Conservation (phyloP, 208 protist species). For the Lotmaria passim region DNA sequence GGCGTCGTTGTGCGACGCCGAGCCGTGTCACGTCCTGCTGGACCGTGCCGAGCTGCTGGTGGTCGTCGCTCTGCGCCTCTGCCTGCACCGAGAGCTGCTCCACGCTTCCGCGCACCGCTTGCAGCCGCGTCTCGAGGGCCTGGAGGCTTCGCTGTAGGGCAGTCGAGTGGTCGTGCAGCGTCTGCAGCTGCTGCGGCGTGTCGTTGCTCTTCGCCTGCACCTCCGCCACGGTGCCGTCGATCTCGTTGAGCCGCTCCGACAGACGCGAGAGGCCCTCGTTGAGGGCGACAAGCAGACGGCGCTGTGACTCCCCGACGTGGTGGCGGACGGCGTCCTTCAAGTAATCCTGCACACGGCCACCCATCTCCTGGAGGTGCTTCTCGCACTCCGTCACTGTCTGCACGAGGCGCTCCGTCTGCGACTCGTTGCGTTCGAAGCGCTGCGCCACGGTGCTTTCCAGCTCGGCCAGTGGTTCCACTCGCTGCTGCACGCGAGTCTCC, state of each 20-base stretch:
- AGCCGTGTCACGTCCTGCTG: conserved; percentile 29
- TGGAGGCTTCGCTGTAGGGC: conserved; percentile 14
- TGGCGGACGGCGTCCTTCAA: conserved; percentile 30
- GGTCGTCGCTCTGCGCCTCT: conserved; percentile 16
- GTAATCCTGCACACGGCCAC: conserved; percentile 29
- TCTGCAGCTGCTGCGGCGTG: conserved; percentile 17
- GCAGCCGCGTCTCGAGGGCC: conserved; percentile 19
- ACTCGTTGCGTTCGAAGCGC: conserved; percentile 26
- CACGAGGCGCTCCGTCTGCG: conserved; percentile 19
- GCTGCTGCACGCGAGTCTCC: conserved; percentile 18
- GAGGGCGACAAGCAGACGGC: conserved; percentile 16
- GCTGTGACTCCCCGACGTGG: conserved; percentile 30
- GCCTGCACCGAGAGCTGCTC: conserved; percentile 14
- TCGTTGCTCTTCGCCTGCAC: conserved; percentile 9
- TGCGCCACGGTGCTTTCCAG: conserved; percentile 23
- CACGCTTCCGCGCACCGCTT: conserved; percentile 16
- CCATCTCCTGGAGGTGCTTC: conserved; percentile 34
- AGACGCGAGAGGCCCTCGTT: conserved; percentile 24
- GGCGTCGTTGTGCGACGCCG: conserved; percentile 14
- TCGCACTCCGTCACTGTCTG: conserved; percentile 26
- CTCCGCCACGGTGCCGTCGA: conserved; percentile 14
- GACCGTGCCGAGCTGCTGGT: conserved; percentile 22
- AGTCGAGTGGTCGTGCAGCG: conserved; percentile 1
- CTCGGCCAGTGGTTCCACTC: conserved; percentile 20
- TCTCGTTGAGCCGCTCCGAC: conserved; percentile 13